phyloP scores from a whole-genome alignment of 1,284 basidiomycete species.

The Calocybe gambosa region DNA sequence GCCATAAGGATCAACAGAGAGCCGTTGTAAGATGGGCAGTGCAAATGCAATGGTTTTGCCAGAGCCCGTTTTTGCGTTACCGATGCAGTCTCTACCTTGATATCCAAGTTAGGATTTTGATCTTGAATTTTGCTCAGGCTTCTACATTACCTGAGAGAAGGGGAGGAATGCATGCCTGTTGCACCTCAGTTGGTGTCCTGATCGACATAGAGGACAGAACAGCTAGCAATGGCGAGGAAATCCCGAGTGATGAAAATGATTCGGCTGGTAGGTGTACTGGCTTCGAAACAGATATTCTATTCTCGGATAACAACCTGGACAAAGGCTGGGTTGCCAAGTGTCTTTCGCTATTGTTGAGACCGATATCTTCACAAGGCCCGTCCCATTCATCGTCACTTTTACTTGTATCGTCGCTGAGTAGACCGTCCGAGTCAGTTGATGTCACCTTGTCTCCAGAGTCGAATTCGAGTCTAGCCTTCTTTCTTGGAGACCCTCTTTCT shows the following conservation, averaged over 20 bases:
- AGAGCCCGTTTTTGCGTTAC: slow-evolving; percentile 96
- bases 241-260: slow-evolving; percentile 70
- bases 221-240: slow-evolving; percentile 64
- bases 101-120: not conserved
- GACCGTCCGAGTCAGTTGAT: slow-evolving; percentile 10
- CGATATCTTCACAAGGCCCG: not conserved
- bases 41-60: slow-evolving; percentile 99
- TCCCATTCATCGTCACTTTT: not conserved
- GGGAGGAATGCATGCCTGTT: slow-evolving; percentile 85
- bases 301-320: slow-evolving; percentile 18
- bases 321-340: slow-evolving; percentile 20
- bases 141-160: slow-evolving; percentile 62
- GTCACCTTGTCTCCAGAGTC: slow-evolving; percentile 12
- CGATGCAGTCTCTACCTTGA: slow-evolving; percentile 86
- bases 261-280: slow-evolving; percentile 10
- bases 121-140: not conserved
- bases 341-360: too few species aligned
- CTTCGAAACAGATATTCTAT: slow-evolving; percentile 5
- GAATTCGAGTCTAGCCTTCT: slow-evolving; percentile 22
- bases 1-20: slow-evolving; percentile 87
- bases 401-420: slow-evolving; percentile 1
- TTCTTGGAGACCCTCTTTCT: slow-evolving; percentile 23
- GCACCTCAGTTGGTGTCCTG: slow-evolving; percentile 81
- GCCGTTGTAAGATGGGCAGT: slow-evolving; percentile 87
- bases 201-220: slow-evolving; percentile 85